Conservation (phyloP, 2,329 filamentous ascomycete species). For the Botryotinia convoluta region DNA sequence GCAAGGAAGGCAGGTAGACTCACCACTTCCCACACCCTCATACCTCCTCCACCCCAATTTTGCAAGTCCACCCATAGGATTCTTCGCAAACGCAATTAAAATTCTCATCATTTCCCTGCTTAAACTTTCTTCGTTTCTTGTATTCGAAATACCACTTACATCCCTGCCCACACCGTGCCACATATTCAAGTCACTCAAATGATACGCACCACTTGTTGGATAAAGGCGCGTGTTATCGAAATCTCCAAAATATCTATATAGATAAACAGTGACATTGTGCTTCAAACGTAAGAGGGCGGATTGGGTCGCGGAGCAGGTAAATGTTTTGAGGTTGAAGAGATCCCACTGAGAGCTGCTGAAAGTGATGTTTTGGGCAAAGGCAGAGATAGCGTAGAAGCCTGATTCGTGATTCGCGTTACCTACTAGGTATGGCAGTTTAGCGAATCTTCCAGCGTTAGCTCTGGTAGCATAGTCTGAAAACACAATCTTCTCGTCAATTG, state of each 20-base stretch:
- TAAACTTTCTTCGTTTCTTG: background rate
- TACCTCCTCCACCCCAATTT: background rate
- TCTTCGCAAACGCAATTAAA: background rate
- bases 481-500: conserved; percentile 23
- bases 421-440: conserved; percentile 34
- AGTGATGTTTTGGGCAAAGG: conserved; percentile 25
- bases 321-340: conserved; percentile 35
- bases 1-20: background rate
- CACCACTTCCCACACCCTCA: background rate
- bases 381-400: conserved; percentile 34
- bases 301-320: conserved; percentile 39
- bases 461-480: conserved; percentile 24
- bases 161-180: conserved; percentile 3
- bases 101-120: background rate
- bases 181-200: conserved; percentile 37
- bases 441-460: conserved; percentile 21
- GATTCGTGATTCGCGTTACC: conserved; percentile 40
- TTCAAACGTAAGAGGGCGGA: conserved; percentile 31
- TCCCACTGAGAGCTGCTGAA: conserved; percentile 33
- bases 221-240: conserved; percentile 39
- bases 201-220: conserved; percentile 38
- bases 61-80: background rate
- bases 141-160: conserved; percentile 13
- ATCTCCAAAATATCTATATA: conserved; percentile 41
- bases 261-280: conserved; percentile 38